phyloP scores from a whole-genome alignment of 768 basidiomycete genomes.

The Hygrophorus pudorinus region DNA sequence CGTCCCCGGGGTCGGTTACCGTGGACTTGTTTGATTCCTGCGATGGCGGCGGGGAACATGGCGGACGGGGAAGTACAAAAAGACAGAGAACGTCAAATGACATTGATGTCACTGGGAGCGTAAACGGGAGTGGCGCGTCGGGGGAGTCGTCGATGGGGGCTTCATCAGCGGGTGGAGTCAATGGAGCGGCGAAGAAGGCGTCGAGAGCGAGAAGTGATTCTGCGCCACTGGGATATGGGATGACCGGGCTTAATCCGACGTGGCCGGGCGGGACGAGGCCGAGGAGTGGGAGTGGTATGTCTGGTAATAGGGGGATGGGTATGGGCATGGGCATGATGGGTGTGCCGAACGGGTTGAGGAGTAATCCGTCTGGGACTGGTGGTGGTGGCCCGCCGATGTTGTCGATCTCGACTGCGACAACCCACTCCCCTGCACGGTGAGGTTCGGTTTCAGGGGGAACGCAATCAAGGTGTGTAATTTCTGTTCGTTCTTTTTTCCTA shows the following conservation, averaged over 20 bases:
- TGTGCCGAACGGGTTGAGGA: slow-evolving; percentile 23
- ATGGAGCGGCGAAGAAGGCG: slow-evolving; percentile 26
- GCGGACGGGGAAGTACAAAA: slow-evolving; percentile 23
- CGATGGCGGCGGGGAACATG: slow-evolving; percentile 10
- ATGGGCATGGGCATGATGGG: slow-evolving; percentile 5
- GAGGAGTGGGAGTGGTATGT: slow-evolving; percentile 42
- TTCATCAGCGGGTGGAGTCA: neutral
- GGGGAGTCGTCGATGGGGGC: neutral
- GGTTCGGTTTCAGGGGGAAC: neutral
- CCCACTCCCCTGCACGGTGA: slow-evolving; percentile 13
- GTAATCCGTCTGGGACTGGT: slow-evolving; percentile 27
- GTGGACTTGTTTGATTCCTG: slow-evolving; percentile 38
- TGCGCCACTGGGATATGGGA: slow-evolving; percentile 52
- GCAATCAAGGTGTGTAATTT: neutral
- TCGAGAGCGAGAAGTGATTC: slow-evolving; percentile 60
- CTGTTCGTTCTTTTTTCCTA: neutral
- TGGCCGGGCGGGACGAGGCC: slow-evolving; percentile 24
- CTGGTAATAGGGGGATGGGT: slow-evolving; percentile 13
- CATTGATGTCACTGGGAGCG: slow-evolving; percentile 16
- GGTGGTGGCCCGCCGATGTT: slow-evolving; percentile 19
- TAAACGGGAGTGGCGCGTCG: slow-evolving; percentile 8
- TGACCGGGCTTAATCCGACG: slow-evolving; percentile 15
- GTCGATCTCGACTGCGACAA: slow-evolving; percentile 24
- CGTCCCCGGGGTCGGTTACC: slow-evolving; percentile 30
- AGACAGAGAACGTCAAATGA: slow-evolving; percentile 42